Conservation (phyloP, 192 early-diverging fungal genomes). For the Backusella circina region DNA sequence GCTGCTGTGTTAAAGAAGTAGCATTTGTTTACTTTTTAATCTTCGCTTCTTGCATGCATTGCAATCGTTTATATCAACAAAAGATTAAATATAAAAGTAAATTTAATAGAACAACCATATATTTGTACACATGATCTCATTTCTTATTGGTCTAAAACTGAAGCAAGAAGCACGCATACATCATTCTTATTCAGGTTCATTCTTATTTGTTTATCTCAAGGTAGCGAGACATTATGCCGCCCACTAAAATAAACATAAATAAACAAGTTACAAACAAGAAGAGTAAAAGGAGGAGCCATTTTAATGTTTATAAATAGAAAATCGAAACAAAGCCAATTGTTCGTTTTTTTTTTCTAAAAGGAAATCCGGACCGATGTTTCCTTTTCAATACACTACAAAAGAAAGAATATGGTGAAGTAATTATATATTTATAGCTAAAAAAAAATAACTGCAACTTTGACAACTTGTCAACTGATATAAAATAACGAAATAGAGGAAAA, state of each 20-base stretch:
- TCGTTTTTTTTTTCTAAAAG: neutral
- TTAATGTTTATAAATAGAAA: constrained; percentile 1
- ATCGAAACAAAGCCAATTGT: neutral
- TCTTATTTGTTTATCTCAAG: neutral
- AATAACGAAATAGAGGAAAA: neutral
- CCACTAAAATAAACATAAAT: neutral
- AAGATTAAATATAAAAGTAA: neutral
- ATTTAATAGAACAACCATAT: neutral
- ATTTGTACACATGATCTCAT: neutral
- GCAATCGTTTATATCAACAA: neutral
- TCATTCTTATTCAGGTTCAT: neutral
- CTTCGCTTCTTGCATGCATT: neutral
- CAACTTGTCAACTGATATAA: constrained; percentile 1
- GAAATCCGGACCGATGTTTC: neutral
- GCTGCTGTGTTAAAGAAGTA: neutral
- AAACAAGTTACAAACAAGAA: neutral
- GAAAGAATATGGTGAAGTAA: neutral
- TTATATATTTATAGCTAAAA: neutral
- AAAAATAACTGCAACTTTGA: neutral
- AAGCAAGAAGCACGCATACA: neutral
- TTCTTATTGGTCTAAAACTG: neutral
- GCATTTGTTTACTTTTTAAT: neutral
- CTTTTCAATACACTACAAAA: neutral
- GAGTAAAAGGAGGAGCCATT: neutral
- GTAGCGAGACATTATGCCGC: neutral